Conservation (phyloP, 75 land plant genomes). For the Pseudotsuga menziesii region DNA sequence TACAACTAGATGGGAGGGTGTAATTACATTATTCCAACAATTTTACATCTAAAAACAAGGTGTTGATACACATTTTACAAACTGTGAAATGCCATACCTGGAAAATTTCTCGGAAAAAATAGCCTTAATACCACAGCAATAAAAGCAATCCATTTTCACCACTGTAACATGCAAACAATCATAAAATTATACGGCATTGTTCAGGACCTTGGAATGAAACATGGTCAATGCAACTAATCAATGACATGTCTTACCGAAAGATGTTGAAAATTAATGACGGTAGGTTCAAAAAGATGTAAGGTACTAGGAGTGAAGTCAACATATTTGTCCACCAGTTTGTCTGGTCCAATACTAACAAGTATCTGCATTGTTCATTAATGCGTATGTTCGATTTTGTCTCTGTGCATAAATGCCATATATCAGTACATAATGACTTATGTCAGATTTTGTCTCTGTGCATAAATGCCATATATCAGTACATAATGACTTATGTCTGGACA, state of each 20-base stretch:
- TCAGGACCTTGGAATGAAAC: slow-evolving; percentile 11
- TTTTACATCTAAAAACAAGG: not conserved
- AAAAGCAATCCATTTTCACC: slow-evolving; percentile 91
- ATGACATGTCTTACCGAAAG: slow-evolving; percentile 45
- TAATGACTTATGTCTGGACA: not conserved
- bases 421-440: not conserved
- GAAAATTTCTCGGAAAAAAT: slow-evolving; percentile 82
- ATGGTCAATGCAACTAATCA: not conserved
- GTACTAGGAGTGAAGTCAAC: slow-evolving; percentile 77
- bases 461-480: not conserved
- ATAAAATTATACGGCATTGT: not conserved
- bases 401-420: not conserved
- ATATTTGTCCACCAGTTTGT: slow-evolving; percentile 94
- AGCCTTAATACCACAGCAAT: slow-evolving; percentile 75
- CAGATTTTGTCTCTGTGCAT: not conserved
- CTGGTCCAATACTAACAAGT: slow-evolving; percentile 82
- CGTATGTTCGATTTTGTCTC: not conserved
- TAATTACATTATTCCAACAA: too few relatives aligned
- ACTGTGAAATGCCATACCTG: slow-evolving; percentile 39
- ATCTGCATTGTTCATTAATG: slow-evolving; percentile 46
- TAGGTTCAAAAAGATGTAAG: slow-evolving; percentile 81
- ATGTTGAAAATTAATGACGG: slow-evolving; percentile 57
- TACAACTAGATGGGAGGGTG: too few relatives aligned
- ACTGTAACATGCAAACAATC: slow-evolving; percentile 26
- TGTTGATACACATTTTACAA: not conserved